These are phyloP conservation scores for Ilex aquifolium DNA, from an alignment of 257 asterid genomes.

Conservation along the genomic window DNA sequence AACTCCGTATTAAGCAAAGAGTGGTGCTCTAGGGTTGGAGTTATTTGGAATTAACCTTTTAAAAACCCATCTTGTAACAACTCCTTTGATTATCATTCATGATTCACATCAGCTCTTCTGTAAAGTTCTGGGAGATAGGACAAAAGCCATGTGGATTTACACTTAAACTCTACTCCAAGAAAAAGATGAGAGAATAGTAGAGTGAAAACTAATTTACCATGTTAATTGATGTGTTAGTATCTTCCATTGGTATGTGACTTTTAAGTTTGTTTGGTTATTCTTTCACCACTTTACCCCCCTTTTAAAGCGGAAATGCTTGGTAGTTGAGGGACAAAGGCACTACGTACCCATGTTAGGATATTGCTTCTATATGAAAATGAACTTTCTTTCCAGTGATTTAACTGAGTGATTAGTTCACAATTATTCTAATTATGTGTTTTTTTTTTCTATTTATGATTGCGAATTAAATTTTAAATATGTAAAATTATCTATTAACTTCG, in stretches of 20 bases:
- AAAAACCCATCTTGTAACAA: conserved; percentile 1
- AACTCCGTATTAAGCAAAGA: conserved; percentile 15
- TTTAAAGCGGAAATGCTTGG: neutral
- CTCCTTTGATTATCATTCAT: neutral
- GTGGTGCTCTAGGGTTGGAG: neutral
- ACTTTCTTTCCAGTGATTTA: neutral
- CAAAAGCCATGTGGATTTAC: conserved; percentile 13
- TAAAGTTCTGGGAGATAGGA: neutral
- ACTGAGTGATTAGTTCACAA: too few relatives aligned
- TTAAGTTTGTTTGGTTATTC: neutral
- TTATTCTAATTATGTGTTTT: too few relatives aligned
- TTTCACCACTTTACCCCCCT: neutral
- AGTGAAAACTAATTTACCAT: conserved; percentile 8
- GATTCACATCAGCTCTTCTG: neutral
- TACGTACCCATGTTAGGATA: too few relatives aligned
- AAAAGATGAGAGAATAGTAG: conserved; percentile 10
- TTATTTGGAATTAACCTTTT: neutral
- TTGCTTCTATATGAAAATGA: neutral
- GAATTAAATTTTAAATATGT: too few relatives aligned
- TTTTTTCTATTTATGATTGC: too few relatives aligned
- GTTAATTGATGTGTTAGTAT: conserved; percentile 4
- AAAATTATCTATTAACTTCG: too few relatives aligned
- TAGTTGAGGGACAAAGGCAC: conserved; percentile 9
- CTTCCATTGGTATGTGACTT: too few relatives aligned
- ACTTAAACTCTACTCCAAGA: conserved; percentile 18